phyloP scores from a whole-genome alignment of 176 grass and related monocot species.

The Hordeum marinum region DNA sequence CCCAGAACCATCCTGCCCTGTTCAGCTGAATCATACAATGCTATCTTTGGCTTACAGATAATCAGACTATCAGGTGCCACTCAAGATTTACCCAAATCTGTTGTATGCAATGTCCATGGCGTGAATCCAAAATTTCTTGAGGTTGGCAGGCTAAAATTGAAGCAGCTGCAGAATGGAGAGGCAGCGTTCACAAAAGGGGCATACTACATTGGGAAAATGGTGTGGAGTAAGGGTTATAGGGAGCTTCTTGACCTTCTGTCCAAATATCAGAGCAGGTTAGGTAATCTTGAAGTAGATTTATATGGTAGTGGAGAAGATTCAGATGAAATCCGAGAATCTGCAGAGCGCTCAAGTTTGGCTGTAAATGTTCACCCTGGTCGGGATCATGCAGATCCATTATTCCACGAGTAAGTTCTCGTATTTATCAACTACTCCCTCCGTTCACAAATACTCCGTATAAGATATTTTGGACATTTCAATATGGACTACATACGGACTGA shows the following conservation, averaged over 20 bases:
- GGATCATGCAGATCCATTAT: constrained; percentile 85
- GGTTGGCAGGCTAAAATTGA: constrained; percentile 70
- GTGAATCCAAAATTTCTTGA: constrained; percentile 97
- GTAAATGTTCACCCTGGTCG: constrained; percentile 72
- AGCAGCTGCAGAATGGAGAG: constrained; percentile 68
- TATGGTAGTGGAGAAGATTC: constrained; percentile 95
- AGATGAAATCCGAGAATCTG: constrained; percentile 53
- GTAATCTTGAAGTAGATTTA: constrained; percentile 69
- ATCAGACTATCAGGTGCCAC: constrained; percentile 93
- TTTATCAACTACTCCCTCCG: constrained; percentile 1
- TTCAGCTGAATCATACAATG: not conserved
- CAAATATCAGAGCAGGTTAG: constrained; percentile 71
- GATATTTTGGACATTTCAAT: too few relatives aligned
- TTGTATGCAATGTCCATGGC: constrained; percentile 93
- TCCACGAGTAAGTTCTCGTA: constrained; percentile 80
- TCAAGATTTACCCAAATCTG: constrained; percentile 78
- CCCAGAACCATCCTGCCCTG: not conserved
- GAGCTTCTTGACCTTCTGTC: constrained; percentile 83
- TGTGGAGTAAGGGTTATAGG: constrained; percentile 93
- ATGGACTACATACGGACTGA: too few relatives aligned
- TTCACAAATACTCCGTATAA: too few relatives aligned
- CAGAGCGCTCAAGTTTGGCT: constrained; percentile 55
- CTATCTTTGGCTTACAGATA: constrained; percentile 38
- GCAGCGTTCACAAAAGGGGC: constrained; percentile 68
- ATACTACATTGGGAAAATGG: constrained; percentile 98